Base-by-base conservation (phyloP, 1,284 basidiomycete genomes). In the Farysia itapuensis region DNA sequence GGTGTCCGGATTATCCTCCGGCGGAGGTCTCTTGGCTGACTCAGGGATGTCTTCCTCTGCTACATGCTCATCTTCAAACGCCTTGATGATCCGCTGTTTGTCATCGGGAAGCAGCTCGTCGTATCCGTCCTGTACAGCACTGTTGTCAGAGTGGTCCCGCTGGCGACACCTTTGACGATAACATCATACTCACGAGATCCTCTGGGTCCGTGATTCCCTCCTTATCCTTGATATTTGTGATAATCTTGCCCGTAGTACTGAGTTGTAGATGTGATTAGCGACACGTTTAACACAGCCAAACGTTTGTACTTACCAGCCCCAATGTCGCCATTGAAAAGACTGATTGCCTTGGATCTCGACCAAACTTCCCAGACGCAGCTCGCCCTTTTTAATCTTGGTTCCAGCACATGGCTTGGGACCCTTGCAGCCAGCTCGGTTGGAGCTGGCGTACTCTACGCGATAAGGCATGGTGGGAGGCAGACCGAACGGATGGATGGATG, bases 341-440 rank as follows among this genome's bases (percentile, higher is more conserved):
- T 43, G 31, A 42, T 82, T 58, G 11, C 88, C 90, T 56, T 79
- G 80, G 68, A 90, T 81, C 56, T 90, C 88, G 42, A 90, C 84
- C 43, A 89, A 69, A n/a, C 83, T 82, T 21, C 89, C 90, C 25
- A 90, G 74, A 19, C 90, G 82, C 29, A 94, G 74, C 29, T 81
- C 79, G 44, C 84, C 88, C 78, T 93, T 93, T 4, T 48, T 68
- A 58, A 94, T 87, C 35, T 81, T 69, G 18, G 84, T 88, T 33
- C 89, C 89, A 83, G 73, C 66, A 78, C 89, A 94, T 51, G 90
- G 90, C 78, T 87, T 87, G 26, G 89, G 89, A 87, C 90, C 90
- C 81, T 89, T 90, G 80, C 90, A 94, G 75, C 85, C 86, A 18
- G 90, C 81, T 43, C 89, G 82, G 50, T 79, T 72, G 30, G 64